A percentile compares a stretch with the other conserved stretches of the same genome.
These are phyloP conservation scores for Bacidia rubella DNA, from an alignment of 495 filamentous ascomycete species.

Conservation along the genomic window DNA sequence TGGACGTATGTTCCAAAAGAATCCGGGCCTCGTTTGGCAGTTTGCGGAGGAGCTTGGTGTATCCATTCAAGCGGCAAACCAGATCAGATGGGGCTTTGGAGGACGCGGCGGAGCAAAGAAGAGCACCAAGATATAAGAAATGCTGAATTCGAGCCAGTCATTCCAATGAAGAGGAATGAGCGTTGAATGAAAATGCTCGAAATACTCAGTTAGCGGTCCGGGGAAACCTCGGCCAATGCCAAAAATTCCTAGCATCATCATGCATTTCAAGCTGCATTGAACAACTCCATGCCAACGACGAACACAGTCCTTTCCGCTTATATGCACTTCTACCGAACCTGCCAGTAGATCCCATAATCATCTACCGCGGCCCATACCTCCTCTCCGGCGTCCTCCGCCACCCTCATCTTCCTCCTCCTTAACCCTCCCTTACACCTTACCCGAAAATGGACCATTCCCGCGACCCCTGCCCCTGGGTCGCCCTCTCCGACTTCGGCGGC, in stretches of 20 bases:
- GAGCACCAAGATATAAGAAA: conserved; percentile 1
- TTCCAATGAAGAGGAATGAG: not conserved
- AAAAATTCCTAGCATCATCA: not conserved
- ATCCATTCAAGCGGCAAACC: conserved; percentile 48
- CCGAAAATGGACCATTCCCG: not conserved
- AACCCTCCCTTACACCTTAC: not conserved
- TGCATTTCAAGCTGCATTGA: too few species aligned
- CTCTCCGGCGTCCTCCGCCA: not conserved
- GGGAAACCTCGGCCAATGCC: not conserved
- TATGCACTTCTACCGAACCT: too few species aligned
- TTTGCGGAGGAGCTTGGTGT: conserved; percentile 56
- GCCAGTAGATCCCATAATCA: too few species aligned
- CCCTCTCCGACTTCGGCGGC: conserved; percentile 91
- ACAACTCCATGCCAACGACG: too few species aligned
- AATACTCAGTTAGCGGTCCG: not conserved
- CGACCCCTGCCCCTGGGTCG: conserved; percentile 94
- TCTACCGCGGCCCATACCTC: too few species aligned
- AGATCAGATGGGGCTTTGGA: conserved; percentile 48
- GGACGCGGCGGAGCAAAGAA: conserved; percentile 20
- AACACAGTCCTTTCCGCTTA: too few species aligned
- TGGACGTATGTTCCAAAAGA: conserved; percentile 56
- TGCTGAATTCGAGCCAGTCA: not conserved
- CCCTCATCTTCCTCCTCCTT: not conserved
- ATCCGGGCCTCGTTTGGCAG: conserved; percentile 51
- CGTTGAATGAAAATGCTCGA: too few species aligned